A percentile compares a stretch with the other conserved stretches of the same genome.
These are phyloP conservation scores for Neonectria magnoliae DNA, from an alignment of 2,329 filamentous ascomycete species.

Conservation along the genomic window DNA sequence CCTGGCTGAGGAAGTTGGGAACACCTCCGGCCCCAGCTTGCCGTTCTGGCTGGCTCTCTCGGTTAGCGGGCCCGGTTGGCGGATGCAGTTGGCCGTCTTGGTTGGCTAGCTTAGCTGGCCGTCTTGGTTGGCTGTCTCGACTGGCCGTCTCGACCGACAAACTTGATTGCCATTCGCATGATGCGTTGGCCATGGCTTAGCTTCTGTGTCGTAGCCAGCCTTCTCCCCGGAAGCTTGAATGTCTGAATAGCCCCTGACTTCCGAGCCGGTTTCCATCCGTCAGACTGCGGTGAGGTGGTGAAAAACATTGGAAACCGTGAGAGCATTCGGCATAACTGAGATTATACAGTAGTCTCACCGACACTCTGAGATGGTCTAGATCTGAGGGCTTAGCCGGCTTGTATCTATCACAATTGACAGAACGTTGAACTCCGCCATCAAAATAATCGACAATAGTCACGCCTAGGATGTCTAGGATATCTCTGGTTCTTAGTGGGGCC, in stretches of 20 bases:
- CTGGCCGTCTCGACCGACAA: background rate
- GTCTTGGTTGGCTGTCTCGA: background rate
- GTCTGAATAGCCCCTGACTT: background rate
- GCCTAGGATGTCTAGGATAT: background rate
- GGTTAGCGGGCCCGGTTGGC: background rate
- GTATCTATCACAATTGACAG: background rate
- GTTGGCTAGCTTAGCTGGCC: too few species aligned
- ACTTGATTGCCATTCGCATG: background rate
- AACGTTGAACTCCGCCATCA: background rate
- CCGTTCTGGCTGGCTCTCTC: background rate
- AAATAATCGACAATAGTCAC: background rate
- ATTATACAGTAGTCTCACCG: background rate
- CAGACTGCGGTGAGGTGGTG: background rate
- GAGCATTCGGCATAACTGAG: background rate
- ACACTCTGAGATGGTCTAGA: background rate
- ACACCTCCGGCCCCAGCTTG: too few species aligned
- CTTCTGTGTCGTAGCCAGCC: background rate
- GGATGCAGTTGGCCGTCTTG: too few species aligned
- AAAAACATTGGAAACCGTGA: background rate
- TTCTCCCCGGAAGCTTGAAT: background rate
- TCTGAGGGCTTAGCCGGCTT: background rate
- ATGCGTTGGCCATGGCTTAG: background rate
- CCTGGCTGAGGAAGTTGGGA: too few species aligned
- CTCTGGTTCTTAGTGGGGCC: background rate
- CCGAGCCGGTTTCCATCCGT: background rate